These are phyloP conservation scores for Claviceps lovelessii DNA, from an alignment of 2,329 filamentous ascomycete species.

Conservation along the genomic window DNA sequence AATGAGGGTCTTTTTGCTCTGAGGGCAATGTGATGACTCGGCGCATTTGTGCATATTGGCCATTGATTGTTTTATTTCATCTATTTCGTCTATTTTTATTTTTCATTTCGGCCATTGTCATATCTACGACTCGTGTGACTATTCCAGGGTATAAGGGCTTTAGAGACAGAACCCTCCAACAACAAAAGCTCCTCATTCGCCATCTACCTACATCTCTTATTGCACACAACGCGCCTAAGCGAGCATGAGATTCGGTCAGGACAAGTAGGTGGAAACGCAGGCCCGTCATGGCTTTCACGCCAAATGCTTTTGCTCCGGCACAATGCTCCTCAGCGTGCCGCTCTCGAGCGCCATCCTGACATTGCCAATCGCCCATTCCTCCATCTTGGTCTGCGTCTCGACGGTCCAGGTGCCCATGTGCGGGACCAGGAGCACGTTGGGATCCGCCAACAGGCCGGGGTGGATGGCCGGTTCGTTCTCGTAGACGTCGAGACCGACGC, in stretches of 20 bases:
- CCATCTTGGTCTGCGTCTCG: conserved; percentile 53
- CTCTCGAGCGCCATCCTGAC: conserved; percentile 46
- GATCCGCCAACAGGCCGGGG: conserved; percentile 54
- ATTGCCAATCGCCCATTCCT: conserved; percentile 61
- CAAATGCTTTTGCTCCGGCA: conserved; percentile 50
- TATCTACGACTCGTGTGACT: background rate
- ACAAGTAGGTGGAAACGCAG: no score
- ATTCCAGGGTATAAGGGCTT: no score
- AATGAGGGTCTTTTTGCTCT: background rate
- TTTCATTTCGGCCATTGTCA: background rate
- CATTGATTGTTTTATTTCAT: no score
- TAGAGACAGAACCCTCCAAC: no score
- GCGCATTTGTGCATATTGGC: no score
- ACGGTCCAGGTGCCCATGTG: conserved; percentile 78
- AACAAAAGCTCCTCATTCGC: no score
- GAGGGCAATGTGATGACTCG: background rate
- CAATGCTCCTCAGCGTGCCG: conserved; percentile 50
- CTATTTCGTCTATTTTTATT: no score
- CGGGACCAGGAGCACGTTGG: conserved; percentile 59
- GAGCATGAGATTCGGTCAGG: no score
- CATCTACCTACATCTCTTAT: no score
- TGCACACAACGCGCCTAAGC: no score
- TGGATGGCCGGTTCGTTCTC: conserved; percentile 70
- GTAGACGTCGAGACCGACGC: conserved; percentile 66
- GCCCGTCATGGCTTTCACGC: conserved; percentile 3